Conservation (phyloP, 2,329 filamentous ascomycete genomes). For the Exophiala oligosperma region DNA sequence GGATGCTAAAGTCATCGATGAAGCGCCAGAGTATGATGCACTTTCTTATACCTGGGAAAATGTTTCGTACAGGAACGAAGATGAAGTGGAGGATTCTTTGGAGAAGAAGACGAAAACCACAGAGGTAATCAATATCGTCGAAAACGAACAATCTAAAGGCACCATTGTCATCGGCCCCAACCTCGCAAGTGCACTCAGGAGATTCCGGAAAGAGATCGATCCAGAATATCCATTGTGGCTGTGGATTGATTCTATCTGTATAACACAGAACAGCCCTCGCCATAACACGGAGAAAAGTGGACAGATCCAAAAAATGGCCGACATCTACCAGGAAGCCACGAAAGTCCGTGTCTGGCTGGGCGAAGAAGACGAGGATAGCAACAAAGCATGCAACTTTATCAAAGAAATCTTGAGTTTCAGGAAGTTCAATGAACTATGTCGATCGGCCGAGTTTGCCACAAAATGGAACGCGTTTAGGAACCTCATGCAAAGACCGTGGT, state of each 20-base stretch:
- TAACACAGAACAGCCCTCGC: conserved; percentile 25
- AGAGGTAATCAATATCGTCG: conserved; percentile 10
- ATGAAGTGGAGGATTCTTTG: no score
- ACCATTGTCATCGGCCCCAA: not conserved
- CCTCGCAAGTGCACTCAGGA: not conserved
- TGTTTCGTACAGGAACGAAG: not conserved
- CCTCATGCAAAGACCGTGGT: conserved; percentile 17
- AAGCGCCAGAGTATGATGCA: conserved; percentile 17
- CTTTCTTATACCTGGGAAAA: conserved; percentile 28
- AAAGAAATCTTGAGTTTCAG: conserved; percentile 14
- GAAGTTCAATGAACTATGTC: conserved; percentile 14
- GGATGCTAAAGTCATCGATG: not conserved
- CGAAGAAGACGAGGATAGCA: conserved; percentile 5
- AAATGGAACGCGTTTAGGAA: conserved; percentile 12
- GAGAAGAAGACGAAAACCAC: no score
- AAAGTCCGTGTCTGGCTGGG: conserved; percentile 16
- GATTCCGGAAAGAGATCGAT: not conserved
- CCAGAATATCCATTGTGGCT: not conserved
- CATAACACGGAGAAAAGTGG: conserved; percentile 20
- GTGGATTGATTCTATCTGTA: conserved; percentile 30
- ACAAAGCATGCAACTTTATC: conserved; percentile 17
- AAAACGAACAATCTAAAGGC: not conserved
- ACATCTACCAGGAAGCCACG: conserved; percentile 11
- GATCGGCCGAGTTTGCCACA: not conserved
- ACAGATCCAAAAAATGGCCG: conserved; percentile 28